A percentile compares a stretch with the other conserved stretches of the same genome.
Evolutionary conservation across 768 basidiomycete species (phyloP).

Genomic region (Mycena epipterygia): DNA sequence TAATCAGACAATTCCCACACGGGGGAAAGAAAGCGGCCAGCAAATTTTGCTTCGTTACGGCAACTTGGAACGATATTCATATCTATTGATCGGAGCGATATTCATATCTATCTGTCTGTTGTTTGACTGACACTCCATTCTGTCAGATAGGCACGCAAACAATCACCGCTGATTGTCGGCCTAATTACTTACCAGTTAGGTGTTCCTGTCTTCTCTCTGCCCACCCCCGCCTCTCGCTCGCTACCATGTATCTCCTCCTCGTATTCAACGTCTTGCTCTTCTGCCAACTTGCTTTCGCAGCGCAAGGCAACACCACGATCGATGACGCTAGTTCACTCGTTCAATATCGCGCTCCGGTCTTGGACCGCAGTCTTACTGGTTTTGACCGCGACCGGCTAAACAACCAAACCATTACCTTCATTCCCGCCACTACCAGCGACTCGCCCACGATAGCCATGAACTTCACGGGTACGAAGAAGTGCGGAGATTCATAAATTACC

Average conservation of each 20-base stretch:
- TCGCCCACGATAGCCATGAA: conserved; percentile 6
- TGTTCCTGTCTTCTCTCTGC: too few species aligned
- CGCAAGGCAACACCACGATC: neutral
- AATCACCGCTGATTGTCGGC: neutral
- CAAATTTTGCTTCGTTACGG: too few species aligned
- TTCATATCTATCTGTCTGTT: too few species aligned
- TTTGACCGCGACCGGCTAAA: neutral
- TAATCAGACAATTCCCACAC: too few species aligned
- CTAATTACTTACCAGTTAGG: neutral
- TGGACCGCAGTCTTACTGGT: neutral
- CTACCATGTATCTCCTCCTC: neutral
- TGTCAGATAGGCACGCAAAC: too few species aligned
- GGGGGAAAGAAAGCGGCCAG: too few species aligned
- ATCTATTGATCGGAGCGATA: too few species aligned
- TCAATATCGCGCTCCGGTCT: neutral
- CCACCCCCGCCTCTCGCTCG: neutral
- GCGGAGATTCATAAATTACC: neutral
- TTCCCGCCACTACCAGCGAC: neutral
- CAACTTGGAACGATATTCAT: too few species aligned
- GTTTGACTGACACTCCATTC: too few species aligned
- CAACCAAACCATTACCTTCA: neutral
- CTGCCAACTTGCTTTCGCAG: neutral
- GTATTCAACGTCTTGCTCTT: neutral
- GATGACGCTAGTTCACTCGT: conserved; percentile 8
- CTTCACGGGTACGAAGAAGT: neutral